Conservation (phyloP, 2,329 filamentous ascomycete species). For the Fusarium avenaceum region DNA sequence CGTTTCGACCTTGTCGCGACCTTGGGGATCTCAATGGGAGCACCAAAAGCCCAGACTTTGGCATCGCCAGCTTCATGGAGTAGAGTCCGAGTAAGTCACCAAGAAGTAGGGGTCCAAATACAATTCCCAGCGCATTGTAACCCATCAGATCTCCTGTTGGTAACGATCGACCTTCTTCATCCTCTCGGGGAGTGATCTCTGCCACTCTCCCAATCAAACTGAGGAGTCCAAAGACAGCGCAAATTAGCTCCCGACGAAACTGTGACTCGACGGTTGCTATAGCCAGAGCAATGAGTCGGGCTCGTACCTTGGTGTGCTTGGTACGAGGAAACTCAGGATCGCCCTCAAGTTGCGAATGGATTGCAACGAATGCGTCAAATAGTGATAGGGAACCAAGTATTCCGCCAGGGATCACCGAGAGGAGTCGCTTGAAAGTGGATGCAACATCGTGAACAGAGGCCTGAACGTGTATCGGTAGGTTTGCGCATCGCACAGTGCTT, state of each 20-base stretch:
- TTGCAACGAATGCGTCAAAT: conserved; percentile 73
- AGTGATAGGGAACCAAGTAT: conserved; percentile 73
- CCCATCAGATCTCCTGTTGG: conserved; percentile 73
- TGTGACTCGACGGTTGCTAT: conserved; percentile 71
- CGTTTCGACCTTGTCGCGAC: conserved; percentile 50
- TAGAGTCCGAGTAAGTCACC: conserved; percentile 69
- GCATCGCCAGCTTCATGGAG: conserved; percentile 60
- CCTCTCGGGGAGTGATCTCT: conserved; percentile 66
- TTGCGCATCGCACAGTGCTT: conserved; percentile 70
- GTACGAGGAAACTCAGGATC: conserved; percentile 66
- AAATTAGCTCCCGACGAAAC: conserved; percentile 73
- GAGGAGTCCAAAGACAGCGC: conserved; percentile 75
- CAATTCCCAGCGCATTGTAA: conserved; percentile 71
- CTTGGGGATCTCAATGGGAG: conserved; percentile 60
- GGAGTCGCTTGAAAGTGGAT: conserved; percentile 75
- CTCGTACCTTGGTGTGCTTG: conserved; percentile 69
- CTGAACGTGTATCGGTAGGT: conserved; percentile 71
- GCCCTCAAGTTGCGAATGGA: conserved; percentile 68
- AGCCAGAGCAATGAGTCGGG: conserved; percentile 74
- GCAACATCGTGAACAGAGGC: conserved; percentile 74
- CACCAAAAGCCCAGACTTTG: conserved; percentile 58
- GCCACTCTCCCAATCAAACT: conserved; percentile 71
- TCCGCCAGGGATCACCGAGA: conserved; percentile 73
- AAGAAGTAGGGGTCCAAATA: conserved; percentile 75
- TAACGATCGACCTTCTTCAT: conserved; percentile 64